Conservation (phyloP, 2,329 filamentous ascomycete species). For the Aspergillus puulaauensis region DNA sequence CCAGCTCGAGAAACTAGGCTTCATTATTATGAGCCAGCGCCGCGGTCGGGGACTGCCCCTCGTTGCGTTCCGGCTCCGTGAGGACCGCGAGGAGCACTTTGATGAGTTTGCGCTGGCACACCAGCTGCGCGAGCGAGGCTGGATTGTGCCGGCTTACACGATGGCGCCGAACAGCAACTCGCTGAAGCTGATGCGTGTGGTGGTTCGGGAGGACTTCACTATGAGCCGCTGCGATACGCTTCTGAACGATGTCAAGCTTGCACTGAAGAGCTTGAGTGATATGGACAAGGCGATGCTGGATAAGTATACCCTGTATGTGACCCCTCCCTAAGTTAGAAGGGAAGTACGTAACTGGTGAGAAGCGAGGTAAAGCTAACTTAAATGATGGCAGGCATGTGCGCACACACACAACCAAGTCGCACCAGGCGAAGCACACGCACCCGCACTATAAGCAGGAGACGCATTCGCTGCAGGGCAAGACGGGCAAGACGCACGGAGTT, state of each 20-base stretch:
- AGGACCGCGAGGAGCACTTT: slow-evolving; percentile 56
- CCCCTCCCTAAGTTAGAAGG: neutral
- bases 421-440: slow-evolving; percentile 54
- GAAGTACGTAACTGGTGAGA: too few species aligned
- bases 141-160: slow-evolving; percentile 94
- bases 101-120: slow-evolving; percentile 81
- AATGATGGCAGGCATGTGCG: slow-evolving; percentile 48
- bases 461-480: slow-evolving; percentile 86
- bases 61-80: slow-evolving; percentile 79
- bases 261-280: slow-evolving; percentile 66
- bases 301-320: slow-evolving; percentile 63
- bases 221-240: slow-evolving; percentile 77
- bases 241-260: slow-evolving; percentile 75
- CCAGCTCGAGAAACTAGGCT: slow-evolving; percentile 71
- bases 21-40: slow-evolving; percentile 83
- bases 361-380: neutral
- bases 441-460: slow-evolving; percentile 66
- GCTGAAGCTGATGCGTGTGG: slow-evolving; percentile 88
- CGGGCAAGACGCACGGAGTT: slow-evolving; percentile 83
- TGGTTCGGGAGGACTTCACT: slow-evolving; percentile 90
- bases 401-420: slow-evolving; percentile 54
- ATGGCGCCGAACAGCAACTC: slow-evolving; percentile 86
- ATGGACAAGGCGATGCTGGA: slow-evolving; percentile 73
- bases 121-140: slow-evolving; percentile 79
- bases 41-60: slow-evolving; percentile 78